Conservation (phyloP, 495 filamentous ascomycete genomes). For the Apiosordaria backusii region DNA sequence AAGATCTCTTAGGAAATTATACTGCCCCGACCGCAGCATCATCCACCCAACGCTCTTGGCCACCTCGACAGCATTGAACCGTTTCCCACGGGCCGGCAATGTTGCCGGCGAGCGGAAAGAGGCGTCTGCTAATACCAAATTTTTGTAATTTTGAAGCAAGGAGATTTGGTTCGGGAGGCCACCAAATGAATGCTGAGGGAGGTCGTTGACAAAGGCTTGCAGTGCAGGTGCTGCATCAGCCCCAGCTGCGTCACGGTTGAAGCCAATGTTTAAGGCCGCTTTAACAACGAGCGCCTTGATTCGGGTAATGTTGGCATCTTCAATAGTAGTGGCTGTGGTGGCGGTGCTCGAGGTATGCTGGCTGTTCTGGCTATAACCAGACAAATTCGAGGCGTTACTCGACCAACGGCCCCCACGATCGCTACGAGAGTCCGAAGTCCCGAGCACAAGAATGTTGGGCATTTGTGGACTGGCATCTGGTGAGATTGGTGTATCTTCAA, state of each 20-base stretch:
- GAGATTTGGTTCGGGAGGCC: slow-evolving; percentile 62
- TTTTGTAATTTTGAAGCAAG: slow-evolving; percentile 73
- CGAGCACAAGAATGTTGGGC: slow-evolving; percentile 83
- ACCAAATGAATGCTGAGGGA: slow-evolving; percentile 76
- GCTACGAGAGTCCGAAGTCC: slow-evolving; percentile 51
- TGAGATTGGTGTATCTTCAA: slow-evolving; percentile 80
- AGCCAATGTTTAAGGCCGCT: slow-evolving; percentile 77
- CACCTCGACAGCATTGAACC: slow-evolving; percentile 65
- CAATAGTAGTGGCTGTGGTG: slow-evolving; percentile 58
- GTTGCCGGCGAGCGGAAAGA: slow-evolving; percentile 55
- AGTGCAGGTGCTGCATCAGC: slow-evolving; percentile 46
- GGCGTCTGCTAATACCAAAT: slow-evolving; percentile 65
- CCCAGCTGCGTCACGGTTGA: slow-evolving; percentile 46
- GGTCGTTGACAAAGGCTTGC: slow-evolving; percentile 67
- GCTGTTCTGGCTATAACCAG: slow-evolving; percentile 68
- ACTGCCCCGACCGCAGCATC: slow-evolving; percentile 49
- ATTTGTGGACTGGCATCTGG: slow-evolving; percentile 69
- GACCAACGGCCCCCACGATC: slow-evolving; percentile 61
- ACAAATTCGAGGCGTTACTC: slow-evolving; percentile 68
- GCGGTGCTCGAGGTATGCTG: slow-evolving; percentile 70
- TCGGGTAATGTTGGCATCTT: slow-evolving; percentile 70
- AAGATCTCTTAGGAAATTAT: slow-evolving; percentile 73
- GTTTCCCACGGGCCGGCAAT: slow-evolving; percentile 52
- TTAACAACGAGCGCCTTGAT: slow-evolving; percentile 74
- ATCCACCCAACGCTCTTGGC: slow-evolving; percentile 73